Conservation (phyloP, 2,329 filamentous ascomycete genomes). For the Xylariaceae sp. region DNA sequence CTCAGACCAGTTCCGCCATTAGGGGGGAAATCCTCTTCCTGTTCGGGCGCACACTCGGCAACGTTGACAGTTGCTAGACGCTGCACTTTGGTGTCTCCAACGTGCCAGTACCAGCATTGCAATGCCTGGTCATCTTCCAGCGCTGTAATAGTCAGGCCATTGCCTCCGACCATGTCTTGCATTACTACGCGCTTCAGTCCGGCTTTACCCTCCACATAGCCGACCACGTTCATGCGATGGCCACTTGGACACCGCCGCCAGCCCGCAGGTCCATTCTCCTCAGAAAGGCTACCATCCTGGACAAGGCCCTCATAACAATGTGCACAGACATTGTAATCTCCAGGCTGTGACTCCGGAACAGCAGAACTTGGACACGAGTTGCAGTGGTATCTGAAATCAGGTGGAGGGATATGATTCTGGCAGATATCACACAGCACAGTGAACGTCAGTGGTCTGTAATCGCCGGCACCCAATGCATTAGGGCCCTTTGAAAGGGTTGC, state of each 20-base stretch:
- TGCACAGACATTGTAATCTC: constrained; percentile 84
- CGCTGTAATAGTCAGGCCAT: constrained; percentile 57
- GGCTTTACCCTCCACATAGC: constrained; percentile 63
- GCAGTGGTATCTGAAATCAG: constrained; percentile 72
- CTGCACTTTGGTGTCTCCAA: constrained; percentile 36
- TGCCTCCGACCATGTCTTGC: constrained; percentile 72
- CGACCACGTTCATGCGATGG: constrained; percentile 79
- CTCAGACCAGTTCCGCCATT: constrained; percentile 66
- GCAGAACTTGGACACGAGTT: constrained; percentile 59
- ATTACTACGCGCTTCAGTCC: constrained; percentile 64
- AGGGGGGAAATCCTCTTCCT: constrained; percentile 54
- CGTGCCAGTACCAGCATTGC: constrained; percentile 50
- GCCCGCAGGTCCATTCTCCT: constrained; percentile 70
- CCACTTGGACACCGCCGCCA: constrained; percentile 78
- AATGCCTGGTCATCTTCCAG: constrained; percentile 37
- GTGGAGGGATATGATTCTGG: constrained; percentile 63
- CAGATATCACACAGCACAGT: constrained; percentile 76
- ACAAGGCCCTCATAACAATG: constrained; percentile 70
- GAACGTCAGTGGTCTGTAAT: constrained; percentile 66
- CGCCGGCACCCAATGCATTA: constrained; percentile 42
- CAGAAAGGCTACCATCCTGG: constrained; percentile 57
- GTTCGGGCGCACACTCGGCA: constrained; percentile 37
- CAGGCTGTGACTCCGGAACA: constrained; percentile 43
- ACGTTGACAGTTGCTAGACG: constrained; percentile 50
- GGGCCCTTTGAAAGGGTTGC: constrained; percentile 46